Percentiles rank a stretch among this genome's conserved stretches.
phyloP scores from a whole-genome alignment of 768 basidiomycete species.

The Leccinellum albellum region DNA sequence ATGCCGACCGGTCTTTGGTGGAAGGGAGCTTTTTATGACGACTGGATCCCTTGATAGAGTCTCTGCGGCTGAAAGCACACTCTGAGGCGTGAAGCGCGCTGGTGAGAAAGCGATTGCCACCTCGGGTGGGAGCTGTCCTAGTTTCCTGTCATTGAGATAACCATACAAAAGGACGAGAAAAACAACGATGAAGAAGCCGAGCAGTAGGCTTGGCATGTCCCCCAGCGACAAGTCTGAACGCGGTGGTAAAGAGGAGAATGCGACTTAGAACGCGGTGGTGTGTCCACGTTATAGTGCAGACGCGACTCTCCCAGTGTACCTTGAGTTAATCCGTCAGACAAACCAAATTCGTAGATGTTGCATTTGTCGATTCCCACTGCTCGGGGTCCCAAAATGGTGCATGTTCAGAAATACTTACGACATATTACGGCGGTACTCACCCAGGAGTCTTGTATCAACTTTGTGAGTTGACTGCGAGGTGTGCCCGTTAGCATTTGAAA shows the following conservation, averaged over 20 bases:
- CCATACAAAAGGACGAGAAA: conserved; percentile 35
- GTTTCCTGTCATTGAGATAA: conserved; percentile 50
- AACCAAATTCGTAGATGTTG: background rate
- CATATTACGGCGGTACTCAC: background rate
- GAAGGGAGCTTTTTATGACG: conserved; percentile 44
- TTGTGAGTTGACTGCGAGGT: background rate
- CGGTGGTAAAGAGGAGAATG: background rate
- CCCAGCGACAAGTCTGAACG: background rate
- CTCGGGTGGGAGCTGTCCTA: conserved; percentile 47
- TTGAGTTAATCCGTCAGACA: background rate
- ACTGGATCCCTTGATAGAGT: conserved; percentile 34
- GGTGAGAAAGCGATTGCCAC: conserved; percentile 47
- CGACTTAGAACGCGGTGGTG: background rate
- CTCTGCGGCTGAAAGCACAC: conserved; percentile 38
- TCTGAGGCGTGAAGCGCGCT: conserved; percentile 43
- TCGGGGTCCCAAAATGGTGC: background rate
- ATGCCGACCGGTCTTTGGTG: conserved; percentile 65
- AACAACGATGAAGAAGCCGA: conserved; percentile 3
- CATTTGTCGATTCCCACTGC: background rate
- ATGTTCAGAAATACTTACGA: background rate
- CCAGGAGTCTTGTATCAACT: background rate
- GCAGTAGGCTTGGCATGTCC: conserved; percentile 18
- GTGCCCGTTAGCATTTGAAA: background rate
- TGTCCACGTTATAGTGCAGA: background rate
- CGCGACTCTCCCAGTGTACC: background rate